Conservation (phyloP, 805 yeast genomes). For the Tetrapisispora iriomotensis region DNA sequence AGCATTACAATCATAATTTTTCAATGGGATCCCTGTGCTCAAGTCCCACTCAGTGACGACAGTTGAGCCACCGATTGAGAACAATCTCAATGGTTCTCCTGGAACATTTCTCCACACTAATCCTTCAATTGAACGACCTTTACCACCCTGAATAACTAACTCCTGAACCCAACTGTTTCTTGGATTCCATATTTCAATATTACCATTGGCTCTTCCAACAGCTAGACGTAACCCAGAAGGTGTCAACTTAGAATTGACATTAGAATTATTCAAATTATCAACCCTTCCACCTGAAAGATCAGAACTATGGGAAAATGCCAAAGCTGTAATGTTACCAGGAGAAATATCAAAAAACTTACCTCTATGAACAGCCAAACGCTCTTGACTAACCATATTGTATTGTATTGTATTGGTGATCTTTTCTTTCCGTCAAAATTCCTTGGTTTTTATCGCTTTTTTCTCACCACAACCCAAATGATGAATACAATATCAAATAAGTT, state of each 20-base stretch:
- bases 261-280: conserved; percentile 9
- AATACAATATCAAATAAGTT: too few species aligned
- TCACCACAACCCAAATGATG: not conserved
- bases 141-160: conserved; percentile 60
- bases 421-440: too few species aligned
- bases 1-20: conserved; percentile 79
- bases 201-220: conserved; percentile 88
- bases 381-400: conserved; percentile 1
- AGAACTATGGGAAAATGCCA: conserved; percentile 63
- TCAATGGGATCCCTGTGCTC: conserved; percentile 56
- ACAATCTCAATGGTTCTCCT: conserved; percentile 54
- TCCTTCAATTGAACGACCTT: conserved; percentile 81
- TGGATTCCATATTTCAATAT: conserved; percentile 93
- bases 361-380: conserved; percentile 46
- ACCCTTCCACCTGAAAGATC: conserved; percentile 4
- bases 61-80: conserved; percentile 92
- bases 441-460: too few species aligned
- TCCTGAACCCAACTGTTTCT: conserved; percentile 76
- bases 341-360: conserved; percentile 85
- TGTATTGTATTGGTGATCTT: too few species aligned
- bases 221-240: conserved; percentile 64
- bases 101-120: conserved; percentile 60
- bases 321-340: conserved; percentile 74
- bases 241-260: conserved; percentile 30
- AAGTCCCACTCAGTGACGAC: conserved; percentile 88